Conservation (phyloP, 768 basidiomycete species). For the Tylopilus sp. region DNA sequence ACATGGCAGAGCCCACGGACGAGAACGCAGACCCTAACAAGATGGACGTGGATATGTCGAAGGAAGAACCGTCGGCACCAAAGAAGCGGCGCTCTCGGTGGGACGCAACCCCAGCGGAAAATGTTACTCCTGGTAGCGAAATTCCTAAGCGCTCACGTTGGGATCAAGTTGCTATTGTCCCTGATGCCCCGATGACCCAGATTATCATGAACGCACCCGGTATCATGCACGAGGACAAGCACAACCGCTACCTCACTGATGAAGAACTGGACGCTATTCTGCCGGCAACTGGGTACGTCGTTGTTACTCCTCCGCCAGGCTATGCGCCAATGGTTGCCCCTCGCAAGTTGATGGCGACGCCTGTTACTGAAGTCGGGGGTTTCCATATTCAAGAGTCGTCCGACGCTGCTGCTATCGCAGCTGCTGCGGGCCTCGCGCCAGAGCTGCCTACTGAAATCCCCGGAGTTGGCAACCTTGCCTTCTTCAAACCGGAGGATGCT, state of each 20-base stretch:
- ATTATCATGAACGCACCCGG: constrained; percentile 87
- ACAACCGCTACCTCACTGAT: constrained; percentile 93
- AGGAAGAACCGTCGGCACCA: constrained; percentile 73
- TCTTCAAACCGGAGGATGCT: constrained; percentile 98
- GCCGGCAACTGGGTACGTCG: constrained; percentile 81
- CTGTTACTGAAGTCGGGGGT: constrained; percentile 62
- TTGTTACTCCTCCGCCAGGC: constrained; percentile 91
- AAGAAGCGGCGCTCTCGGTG: constrained; percentile 94
- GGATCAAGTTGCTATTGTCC: constrained; percentile 87
- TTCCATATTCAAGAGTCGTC: constrained; percentile 98
- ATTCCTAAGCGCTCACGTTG: constrained; percentile 91
- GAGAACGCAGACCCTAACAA: constrained; percentile 65
- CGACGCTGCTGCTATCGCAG: constrained; percentile 82
- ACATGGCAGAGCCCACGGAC: constrained; percentile 57
- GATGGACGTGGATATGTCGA: constrained; percentile 50
- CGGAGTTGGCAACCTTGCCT: constrained; percentile 93
- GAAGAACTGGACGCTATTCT: constrained; percentile 93
- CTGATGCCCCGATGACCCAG: constrained; percentile 67
- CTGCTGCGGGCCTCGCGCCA: constrained; percentile 87
- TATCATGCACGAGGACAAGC: constrained; percentile 88
- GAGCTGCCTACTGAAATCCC: constrained; percentile 97
- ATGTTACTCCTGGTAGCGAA: constrained; percentile 43
- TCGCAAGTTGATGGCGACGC: constrained; percentile 57
- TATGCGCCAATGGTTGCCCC: constrained; percentile 78
- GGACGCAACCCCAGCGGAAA: constrained; percentile 90